These are phyloP conservation scores for Ocimum tenuiflorum DNA, from an alignment of 257 asterid genomes.

Conservation along the genomic window DNA sequence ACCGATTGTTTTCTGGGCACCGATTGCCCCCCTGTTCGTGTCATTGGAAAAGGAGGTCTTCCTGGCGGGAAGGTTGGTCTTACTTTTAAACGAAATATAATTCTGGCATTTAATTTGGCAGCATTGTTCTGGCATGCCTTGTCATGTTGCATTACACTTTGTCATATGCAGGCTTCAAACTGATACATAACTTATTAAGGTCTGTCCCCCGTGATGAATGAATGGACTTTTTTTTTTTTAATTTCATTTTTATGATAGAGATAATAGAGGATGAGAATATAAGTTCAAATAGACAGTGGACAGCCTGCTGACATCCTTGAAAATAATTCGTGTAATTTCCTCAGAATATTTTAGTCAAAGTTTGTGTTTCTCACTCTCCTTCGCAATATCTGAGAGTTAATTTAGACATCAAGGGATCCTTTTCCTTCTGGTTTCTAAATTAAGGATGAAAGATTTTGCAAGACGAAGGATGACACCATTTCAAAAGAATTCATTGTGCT, in stretches of 20 bases:
- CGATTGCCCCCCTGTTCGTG: conserved; percentile 90
- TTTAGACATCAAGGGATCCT: not conserved
- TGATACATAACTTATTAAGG: not conserved
- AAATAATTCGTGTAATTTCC: not conserved
- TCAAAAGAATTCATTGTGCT: not conserved
- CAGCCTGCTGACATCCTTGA: not conserved
- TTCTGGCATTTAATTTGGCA: not conserved
- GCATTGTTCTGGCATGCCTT: not conserved
- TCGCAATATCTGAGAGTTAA: not conserved
- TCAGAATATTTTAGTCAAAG: not conserved
- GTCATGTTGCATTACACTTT: conserved; percentile 2
- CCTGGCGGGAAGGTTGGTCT: conserved; percentile 81
- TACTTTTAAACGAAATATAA: conserved; percentile 8
- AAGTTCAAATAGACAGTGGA: not conserved
- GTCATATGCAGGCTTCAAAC: not conserved
- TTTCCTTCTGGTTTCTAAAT: not conserved
- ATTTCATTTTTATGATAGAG: not conserved
- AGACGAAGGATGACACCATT: too few relatives aligned
- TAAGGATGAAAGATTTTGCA: not conserved
- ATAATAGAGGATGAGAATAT: not conserved
- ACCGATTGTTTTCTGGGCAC: conserved; percentile 84
- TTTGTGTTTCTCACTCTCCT: not conserved
- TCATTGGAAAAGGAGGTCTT: conserved; percentile 89
- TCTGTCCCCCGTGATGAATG: not conserved
- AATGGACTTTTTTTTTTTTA: conserved; percentile 8